Evolutionary conservation across 1,139 yeast genomes (phyloP), one percentile per base, ranked within the genome.

Genomic region (Meyerozyma elateridarum): DNA sequence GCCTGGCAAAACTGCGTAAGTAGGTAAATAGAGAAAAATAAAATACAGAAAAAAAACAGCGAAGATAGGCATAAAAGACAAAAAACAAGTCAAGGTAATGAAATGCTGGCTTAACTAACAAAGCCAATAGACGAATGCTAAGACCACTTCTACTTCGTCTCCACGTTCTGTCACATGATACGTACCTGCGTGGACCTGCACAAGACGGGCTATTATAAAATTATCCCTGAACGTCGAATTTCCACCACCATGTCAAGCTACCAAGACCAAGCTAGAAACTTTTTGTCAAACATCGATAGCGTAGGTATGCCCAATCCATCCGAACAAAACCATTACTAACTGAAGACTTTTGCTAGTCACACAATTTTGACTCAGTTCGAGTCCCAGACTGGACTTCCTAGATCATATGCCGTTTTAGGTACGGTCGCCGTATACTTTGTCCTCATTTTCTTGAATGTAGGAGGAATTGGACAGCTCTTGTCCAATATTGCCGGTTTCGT

Each of bases 401-500:
- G 91, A 70, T 82, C 95, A 2, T 89, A 89, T 52, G 84, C 87
- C 22, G 83, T 82, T 21, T 59, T 82, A 36, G 93, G 79, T 15
- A 70, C 70, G 15, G 79, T 68, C 27, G 79, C 59, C 6, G 51
- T 77, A 34, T 91, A 91, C 66, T 69, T 88, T 45, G 61, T 89
- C 28, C 59, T 88, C 50, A 78, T 88, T 39, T 85, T 89, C 64
- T 68, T 89, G 53, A 93, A 93, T 62, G 66, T 88, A 46, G 97
- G 96, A 41, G 97, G 95, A 15, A 67, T 89, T 52, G 97, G 97
- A 39, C 94, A 89, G 64, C 76, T 91, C 49, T 73, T 91, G 45
- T 83, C 96, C 45, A 91, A 93, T 69, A 65, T 91, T 52, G 94
- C 94, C 22, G 95, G 97, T 0, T 84, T 91, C 47, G 85, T 79